Conservation (phyloP, 2,329 filamentous ascomycete genomes). For the Teratosphaeria pseudoeucalypti region DNA sequence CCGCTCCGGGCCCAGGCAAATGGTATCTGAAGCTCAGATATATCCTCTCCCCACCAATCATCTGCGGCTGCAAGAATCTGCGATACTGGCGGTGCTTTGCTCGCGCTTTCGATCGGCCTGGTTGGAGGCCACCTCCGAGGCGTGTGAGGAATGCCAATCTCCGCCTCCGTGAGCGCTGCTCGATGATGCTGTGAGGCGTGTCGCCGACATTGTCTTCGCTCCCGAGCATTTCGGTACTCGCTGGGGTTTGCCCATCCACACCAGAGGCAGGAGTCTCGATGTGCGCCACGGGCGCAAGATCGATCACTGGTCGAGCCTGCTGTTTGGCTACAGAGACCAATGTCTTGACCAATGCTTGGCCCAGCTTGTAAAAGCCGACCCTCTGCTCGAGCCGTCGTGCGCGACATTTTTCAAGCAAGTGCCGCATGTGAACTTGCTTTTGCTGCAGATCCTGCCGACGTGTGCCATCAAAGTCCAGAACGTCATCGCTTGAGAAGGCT, state of each 20-base stretch:
- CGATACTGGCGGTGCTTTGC: not conserved
- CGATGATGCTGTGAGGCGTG: not conserved
- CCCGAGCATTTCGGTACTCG: not conserved
- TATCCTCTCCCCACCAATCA: not conserved
- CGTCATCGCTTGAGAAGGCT: not conserved
- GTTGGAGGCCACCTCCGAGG: not conserved
- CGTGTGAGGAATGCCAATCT: not conserved
- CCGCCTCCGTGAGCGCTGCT: not conserved
- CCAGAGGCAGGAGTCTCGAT: not conserved
- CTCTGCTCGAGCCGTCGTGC: slow-evolving; percentile 7
- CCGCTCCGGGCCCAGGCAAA: not conserved
- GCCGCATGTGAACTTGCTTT: not conserved
- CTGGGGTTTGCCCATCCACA: not conserved
- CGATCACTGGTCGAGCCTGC: not conserved
- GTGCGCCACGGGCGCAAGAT: not conserved
- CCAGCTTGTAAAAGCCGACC: slow-evolving; percentile 7
- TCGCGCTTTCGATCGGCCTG: not conserved
- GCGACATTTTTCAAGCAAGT: not conserved
- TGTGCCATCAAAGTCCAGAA: not conserved
- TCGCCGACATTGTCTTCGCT: not conserved
- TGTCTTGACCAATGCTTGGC: slow-evolving; percentile 8
- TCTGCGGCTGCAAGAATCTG: not conserved
- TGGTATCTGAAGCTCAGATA: not conserved
- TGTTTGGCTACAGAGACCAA: not conserved
- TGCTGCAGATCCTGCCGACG: not conserved